Base-by-base conservation (phyloP, 2,329 filamentous ascomycete species). In the Lasiodiplodia sp. region DNA sequence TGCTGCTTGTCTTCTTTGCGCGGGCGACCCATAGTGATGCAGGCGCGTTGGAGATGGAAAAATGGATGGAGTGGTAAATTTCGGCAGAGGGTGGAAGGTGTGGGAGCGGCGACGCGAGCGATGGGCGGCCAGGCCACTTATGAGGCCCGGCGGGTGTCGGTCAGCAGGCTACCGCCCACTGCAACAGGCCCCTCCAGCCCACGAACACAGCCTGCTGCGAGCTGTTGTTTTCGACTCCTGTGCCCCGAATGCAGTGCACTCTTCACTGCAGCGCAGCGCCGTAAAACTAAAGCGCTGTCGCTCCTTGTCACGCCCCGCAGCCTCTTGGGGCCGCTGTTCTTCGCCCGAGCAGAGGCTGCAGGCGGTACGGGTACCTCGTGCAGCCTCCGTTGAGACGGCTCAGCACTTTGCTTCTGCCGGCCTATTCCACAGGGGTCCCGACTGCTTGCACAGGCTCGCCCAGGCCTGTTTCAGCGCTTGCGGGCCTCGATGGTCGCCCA, bases 1-100 rank as follows among this genome's bases (percentile, higher is more conserved):
- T 74, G 73, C 65, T 74, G 73, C 72, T 79, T 79, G 11, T 70
- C 67, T 40, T 74, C 67, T 38, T 68, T 68, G 31, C 55, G 40
- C 18, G 66, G 66, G 44, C 66, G 66, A 21, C 55, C 66, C 66
- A 68, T 68, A 31, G 31, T 10, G 63, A 66, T 66, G 63, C n/a
- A 52, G 60, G 10, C 60, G 60, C n/a, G 60, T 25, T 37, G 60
- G 60, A 25, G 60, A 52, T 38, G 60, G 44, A 3, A 23, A 49
- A 38, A 37, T 21, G 37, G 60, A 64, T 64, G 60, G 60, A 14
- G 6, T 10, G 44, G 44, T 23, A 44, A 64, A 52, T 25, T 51
- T 64, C 60, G 60, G 21, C 47, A 38, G 47, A 52, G 28, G 44
- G 60, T 49, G 60, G 12, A 28, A 38, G 44, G 44, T 51, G 60